Percentiles rank a stretch among this genome's conserved stretches.
Evolutionary conservation across 1,284 basidiomycete species (phyloP).

Genomic region (Cutaneotrichosporon sp.): DNA sequence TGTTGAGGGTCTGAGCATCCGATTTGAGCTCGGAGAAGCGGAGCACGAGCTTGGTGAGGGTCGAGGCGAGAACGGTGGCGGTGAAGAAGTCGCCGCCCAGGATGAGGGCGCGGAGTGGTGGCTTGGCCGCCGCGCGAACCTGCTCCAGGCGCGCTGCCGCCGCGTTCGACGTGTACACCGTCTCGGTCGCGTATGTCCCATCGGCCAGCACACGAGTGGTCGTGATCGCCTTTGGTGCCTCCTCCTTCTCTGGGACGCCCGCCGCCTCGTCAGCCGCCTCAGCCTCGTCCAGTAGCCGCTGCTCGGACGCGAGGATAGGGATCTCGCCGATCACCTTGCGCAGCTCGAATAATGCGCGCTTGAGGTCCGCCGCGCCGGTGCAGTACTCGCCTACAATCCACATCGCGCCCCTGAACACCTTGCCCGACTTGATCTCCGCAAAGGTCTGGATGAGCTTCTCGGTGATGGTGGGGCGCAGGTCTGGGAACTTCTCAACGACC

Average conservation of each 20-base stretch:
- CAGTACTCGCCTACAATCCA: constrained; percentile 99
- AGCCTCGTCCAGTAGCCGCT: constrained; percentile 73
- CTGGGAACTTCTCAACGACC: constrained; percentile 97
- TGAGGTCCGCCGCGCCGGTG: constrained; percentile 65
- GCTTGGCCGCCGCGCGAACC: constrained; percentile 82
- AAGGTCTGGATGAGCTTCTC: constrained; percentile 84
- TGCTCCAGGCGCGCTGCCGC: constrained; percentile 69
- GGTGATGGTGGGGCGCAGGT: constrained; percentile 78
- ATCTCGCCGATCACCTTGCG: constrained; percentile 91
- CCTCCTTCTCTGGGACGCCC: constrained; percentile 39
- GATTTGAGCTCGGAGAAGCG: constrained; percentile 67
- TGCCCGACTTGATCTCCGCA: constrained; percentile 89
- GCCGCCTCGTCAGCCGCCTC: constrained; percentile 58
- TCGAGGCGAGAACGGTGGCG: constrained; percentile 80
- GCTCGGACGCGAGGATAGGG: constrained; percentile 89
- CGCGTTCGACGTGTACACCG: constrained; percentile 73
- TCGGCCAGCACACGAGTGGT: constrained; percentile 77
- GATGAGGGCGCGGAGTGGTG: constrained; percentile 84
- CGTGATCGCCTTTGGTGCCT: constrained; percentile 55
- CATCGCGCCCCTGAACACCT: constrained; percentile 92
- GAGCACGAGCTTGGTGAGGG: constrained; percentile 88
- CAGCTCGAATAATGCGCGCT: constrained; percentile 73
- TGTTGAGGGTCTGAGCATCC: constrained; percentile 65
- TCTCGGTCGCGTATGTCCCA: constrained; percentile 97
- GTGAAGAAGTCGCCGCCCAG: constrained; percentile 98